Conservation (phyloP, 2,329 filamentous ascomycete species). For the Colletotrichum tofieldiae region DNA sequence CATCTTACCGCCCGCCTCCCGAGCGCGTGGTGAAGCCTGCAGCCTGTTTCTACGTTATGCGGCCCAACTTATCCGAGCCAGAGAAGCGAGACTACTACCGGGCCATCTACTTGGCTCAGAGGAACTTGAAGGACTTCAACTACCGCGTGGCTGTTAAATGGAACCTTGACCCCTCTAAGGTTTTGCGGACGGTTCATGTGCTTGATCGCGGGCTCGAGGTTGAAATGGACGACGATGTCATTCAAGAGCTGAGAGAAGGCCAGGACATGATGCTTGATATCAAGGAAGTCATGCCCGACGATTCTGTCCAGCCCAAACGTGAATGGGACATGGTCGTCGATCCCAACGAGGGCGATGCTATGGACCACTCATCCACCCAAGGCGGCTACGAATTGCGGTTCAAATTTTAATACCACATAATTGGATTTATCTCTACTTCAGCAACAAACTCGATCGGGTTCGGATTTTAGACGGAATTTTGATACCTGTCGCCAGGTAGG, state of each 20-base stretch:
- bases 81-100: conserved; percentile 79
- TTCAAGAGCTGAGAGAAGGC: conserved; percentile 87
- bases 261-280: conserved; percentile 91
- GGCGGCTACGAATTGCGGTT: conserved; percentile 63
- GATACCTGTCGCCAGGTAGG: conserved; percentile 27
- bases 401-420: conserved; percentile 56
- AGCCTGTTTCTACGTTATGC: conserved; percentile 89
- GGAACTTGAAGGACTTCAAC: conserved; percentile 82
- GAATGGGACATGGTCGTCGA: conserved; percentile 77
- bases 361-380: conserved; percentile 50
- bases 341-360: conserved; percentile 56
- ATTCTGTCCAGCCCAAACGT: conserved; percentile 61
- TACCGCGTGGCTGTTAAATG: conserved; percentile 84
- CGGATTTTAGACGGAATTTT: conserved; percentile 27
- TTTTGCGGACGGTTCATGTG: conserved; percentile 80
- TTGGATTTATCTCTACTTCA: conserved; percentile 30
- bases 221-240: conserved; percentile 91
- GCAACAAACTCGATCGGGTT: conserved; percentile 31
- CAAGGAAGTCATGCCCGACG: conserved; percentile 56
- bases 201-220: conserved; percentile 84
- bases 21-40: conserved; percentile 81
- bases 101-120: conserved; percentile 87
- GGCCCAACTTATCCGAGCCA: conserved; percentile 64
- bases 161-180: conserved; percentile 80
- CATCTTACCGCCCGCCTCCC: conserved; percentile 83